Evolutionary conservation across 2,329 filamentous ascomycete genomes (phyloP).

Genomic region (Aspergillus melleus): DNA sequence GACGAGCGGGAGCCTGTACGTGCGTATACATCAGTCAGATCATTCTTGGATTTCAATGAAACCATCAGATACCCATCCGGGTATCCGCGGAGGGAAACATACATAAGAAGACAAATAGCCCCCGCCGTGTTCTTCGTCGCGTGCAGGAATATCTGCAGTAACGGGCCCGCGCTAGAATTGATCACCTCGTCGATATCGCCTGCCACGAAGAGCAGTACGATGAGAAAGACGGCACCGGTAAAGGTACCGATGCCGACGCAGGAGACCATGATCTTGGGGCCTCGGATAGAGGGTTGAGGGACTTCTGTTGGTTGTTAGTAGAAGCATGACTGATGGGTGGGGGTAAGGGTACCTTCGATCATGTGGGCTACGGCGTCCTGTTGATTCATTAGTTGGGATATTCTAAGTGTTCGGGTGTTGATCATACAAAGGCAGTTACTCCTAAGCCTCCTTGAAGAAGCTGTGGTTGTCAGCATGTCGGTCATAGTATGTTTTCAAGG

Average conservation of each 20-base stretch:
- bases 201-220: conserved; percentile 63
- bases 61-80: neutral
- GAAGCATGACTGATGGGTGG: neutral
- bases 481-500: neutral
- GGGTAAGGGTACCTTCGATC: conserved; percentile 24
- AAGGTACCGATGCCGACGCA: conserved; percentile 63
- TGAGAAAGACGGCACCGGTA: conserved; percentile 63
- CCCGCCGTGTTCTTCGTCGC: conserved; percentile 63
- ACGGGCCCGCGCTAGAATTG: conserved; percentile 55
- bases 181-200: conserved; percentile 59
- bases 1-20: conserved; percentile 26
- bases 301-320: conserved; percentile 29
- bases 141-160: conserved; percentile 62
- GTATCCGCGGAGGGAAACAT: conserved; percentile 3
- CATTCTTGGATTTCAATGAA: neutral
- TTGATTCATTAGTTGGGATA: conserved; percentile 3
- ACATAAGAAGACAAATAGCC: conserved; percentile 63
- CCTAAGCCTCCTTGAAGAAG: conserved; percentile 52
- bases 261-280: conserved; percentile 65
- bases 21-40: conserved; percentile 8
- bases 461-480: conserved; percentile 16
- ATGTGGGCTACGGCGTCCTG: conserved; percentile 49
- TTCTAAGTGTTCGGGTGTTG: no score
- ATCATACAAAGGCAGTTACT: conserved; percentile 51
- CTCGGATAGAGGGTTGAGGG: conserved; percentile 50